Evolutionary conservation across 495 filamentous ascomycete species (phyloP).

Genomic region (Daldinia caldariorum): DNA sequence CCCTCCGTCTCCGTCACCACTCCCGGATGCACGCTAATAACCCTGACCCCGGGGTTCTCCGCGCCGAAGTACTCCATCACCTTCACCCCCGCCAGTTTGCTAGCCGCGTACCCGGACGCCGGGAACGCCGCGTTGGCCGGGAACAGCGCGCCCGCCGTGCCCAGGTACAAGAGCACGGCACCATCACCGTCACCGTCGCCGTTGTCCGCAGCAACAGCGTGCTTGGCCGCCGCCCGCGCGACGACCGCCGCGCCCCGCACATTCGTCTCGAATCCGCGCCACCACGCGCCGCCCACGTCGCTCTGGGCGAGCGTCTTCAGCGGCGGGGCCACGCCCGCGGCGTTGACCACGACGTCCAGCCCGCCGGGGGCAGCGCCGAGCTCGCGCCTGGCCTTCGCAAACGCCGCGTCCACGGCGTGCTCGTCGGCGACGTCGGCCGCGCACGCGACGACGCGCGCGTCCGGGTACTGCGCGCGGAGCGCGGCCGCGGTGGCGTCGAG

Average conservation of each 20-base stretch:
- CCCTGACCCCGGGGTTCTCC: conserved; percentile 55
- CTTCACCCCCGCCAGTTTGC: neutral
- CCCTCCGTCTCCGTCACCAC: conserved; percentile 52
- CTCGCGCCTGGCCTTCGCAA: neutral
- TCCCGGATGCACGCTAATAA: conserved; percentile 55
- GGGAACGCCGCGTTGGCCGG: neutral
- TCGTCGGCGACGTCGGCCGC: neutral
- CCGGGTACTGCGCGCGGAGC: too few species aligned
- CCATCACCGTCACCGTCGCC: too few species aligned
- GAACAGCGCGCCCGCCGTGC: neutral
- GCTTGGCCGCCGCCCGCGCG: neutral
- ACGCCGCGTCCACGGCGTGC: neutral
- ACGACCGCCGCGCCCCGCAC: neutral
- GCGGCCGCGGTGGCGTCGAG: neutral
- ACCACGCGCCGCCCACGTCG: neutral
- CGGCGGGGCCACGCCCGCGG: neutral
- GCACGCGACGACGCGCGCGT: too few species aligned
- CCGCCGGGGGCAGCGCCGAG: neutral
- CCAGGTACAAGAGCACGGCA: neutral
- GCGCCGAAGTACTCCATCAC: conserved; percentile 16
- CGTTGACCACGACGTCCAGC: neutral
- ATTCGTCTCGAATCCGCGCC: neutral
- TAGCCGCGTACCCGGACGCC: neutral
- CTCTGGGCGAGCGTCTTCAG: neutral
- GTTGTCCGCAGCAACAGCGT: neutral